phyloP scores from a whole-genome alignment of 768 basidiomycete genomes.

The Zangia roseola region DNA sequence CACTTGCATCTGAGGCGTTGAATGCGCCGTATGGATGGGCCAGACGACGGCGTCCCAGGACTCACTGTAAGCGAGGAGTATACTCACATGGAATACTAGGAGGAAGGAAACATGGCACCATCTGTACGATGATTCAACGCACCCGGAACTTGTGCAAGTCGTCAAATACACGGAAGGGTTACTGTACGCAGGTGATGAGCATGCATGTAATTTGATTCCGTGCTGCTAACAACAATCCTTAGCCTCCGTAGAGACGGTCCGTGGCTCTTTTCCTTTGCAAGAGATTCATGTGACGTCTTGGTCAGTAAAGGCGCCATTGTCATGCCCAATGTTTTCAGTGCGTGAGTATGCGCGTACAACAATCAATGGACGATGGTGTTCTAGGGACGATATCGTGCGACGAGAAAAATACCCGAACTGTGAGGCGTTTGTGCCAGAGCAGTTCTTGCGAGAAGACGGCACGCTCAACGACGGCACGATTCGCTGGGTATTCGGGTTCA shows the following conservation, averaged over 20 bases:
- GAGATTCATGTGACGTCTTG: neutral
- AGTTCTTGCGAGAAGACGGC: too few species aligned
- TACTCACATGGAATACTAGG: neutral
- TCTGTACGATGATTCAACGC: neutral
- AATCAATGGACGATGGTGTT: slow-evolving; percentile 10
- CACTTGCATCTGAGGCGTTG: neutral
- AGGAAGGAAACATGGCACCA: slow-evolving; percentile 5
- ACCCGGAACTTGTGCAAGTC: slow-evolving; percentile 7
- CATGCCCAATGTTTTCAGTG: too few species aligned
- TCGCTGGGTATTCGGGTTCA: too few species aligned
- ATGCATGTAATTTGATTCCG: neutral
- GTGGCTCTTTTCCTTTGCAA: slow-evolving; percentile 9
- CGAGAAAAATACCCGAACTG: too few species aligned
- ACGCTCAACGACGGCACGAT: too few species aligned
- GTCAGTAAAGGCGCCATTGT: neutral
- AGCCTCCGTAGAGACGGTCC: slow-evolving; percentile 34
- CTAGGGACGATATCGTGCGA: slow-evolving; percentile 45
- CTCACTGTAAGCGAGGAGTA: too few species aligned
- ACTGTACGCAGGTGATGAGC: slow-evolving; percentile 20
- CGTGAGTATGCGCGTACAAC: neutral
- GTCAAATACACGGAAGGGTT: slow-evolving; percentile 19
- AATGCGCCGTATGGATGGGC: slow-evolving; percentile 13
- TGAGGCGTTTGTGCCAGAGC: too few species aligned
- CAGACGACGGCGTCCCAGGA: neutral
- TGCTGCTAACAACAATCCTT: neutral